Evolutionary conservation across 2,329 filamentous ascomycete genomes (phyloP).

Genomic region (Monosporascus ibericus): DNA sequence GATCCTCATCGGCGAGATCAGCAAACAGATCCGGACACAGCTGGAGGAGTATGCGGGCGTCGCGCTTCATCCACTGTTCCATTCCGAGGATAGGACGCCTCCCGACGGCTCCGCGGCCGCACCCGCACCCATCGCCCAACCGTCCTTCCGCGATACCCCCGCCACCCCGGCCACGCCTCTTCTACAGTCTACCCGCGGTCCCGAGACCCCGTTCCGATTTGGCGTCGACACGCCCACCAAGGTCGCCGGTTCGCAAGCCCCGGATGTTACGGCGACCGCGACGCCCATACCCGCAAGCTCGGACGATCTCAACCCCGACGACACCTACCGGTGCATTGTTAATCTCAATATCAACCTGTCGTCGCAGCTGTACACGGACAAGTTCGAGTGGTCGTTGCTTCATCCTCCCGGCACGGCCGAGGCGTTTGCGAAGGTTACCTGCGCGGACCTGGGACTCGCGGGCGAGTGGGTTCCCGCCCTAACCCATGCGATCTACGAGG

Average conservation of each 20-base stretch:
- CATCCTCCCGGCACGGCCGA: conserved; percentile 90
- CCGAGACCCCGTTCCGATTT: conserved; percentile 52
- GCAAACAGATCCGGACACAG: conserved; percentile 89
- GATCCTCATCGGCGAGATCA: conserved; percentile 70
- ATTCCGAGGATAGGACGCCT: conserved; percentile 38
- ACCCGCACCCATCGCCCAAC: conserved; percentile 13
- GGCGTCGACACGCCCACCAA: conserved; percentile 46
- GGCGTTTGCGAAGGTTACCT: conserved; percentile 86
- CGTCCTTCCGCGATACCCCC: conserved; percentile 30
- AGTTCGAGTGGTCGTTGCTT: conserved; percentile 93
- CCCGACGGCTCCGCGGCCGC: conserved; percentile 13
- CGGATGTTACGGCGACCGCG: conserved; percentile 64
- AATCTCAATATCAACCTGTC: conserved; percentile 86
- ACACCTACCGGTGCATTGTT: conserved; percentile 91
- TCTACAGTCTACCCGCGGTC: conserved; percentile 38
- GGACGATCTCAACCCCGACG: conserved; percentile 80
- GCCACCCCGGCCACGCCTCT: conserved; percentile 35
- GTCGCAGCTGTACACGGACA: conserved; percentile 90
- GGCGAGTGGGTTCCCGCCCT: conserved; percentile 94
- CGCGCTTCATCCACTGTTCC: conserved; percentile 87
- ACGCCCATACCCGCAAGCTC: conserved; percentile 57
- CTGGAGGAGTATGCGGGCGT: conserved; percentile 94
- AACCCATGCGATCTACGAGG: conserved; percentile 95
- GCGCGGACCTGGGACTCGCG: conserved; percentile 79
- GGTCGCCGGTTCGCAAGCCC: conserved; percentile 35